Evolutionary conservation across 2,329 filamentous ascomycete species (phyloP), one percentile per base, ranked within the genome.

Genomic region (Cytospora piceae): DNA sequence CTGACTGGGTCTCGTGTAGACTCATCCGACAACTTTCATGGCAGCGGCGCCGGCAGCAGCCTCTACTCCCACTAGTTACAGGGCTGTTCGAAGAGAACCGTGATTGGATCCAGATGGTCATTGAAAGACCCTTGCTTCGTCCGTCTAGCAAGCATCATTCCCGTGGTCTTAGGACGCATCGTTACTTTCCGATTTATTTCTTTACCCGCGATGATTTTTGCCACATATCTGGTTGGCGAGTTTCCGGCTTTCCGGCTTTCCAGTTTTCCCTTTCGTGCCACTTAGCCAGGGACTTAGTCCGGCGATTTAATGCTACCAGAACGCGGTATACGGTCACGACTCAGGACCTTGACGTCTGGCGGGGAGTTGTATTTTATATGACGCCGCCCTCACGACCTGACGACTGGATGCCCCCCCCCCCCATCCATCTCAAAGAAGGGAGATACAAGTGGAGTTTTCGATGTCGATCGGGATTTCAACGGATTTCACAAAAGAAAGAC

Each of bases 1-100:
- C 67, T 68, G 67, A 68, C 67, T 52, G 65, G 65, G 53, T 68
- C 58, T 52, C 61, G 53, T 52, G 65, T 58, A 68, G 67, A 68
- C 67, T 68, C 67, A 46, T 68, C 67, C 37, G 67, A 68, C 27
- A 66, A 66, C 64, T 66, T 61, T 49, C 65, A 67, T 31, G 64
- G 67, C 55, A 68, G 61, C 53, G 61, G 57, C 24, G 65, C 60
- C 42, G 63, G 63, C 60, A 68, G 59, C 61, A 64, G 64, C 61
- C 61, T 67, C 34, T 68, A 67, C 32, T 67, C 65, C 51, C 67
- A 68, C 65, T 68, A 68, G 22, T 46, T 24, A 20, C n/a, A 51
- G 32, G 53, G 15, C 24, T 24, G 37, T 55, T 51, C n/a, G 46
- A 31, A 49, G 9, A 52, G 52, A 65, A 42, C 55, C 34, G 46